Evolutionary conservation across 129 eudicot species (phyloP).

Genomic region (Chrysanthemum lavandulifolium): DNA sequence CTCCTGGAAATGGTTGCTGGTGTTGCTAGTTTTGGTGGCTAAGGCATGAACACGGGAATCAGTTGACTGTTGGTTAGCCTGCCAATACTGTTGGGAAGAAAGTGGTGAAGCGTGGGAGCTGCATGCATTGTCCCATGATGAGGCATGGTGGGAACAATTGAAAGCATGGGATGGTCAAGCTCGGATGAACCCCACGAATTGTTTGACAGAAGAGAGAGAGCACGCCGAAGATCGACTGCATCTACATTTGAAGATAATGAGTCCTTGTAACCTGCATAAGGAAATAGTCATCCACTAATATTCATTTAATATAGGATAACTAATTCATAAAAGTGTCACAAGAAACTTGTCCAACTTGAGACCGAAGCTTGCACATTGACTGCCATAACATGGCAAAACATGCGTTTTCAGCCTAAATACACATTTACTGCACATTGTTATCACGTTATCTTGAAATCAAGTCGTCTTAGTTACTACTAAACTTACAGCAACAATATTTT

Average conservation of each 20-base stretch:
- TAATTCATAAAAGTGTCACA: no score
- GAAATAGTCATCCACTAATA: background rate
- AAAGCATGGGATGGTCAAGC: constrained; percentile 30
- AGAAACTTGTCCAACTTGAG: no score
- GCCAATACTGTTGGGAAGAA: constrained; percentile 57
- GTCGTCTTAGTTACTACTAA: no score
- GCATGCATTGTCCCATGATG: constrained; percentile 15
- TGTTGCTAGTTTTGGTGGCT: background rate
- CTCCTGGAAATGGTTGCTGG: constrained; percentile 38
- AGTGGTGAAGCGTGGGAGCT: constrained; percentile 41
- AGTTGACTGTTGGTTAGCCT: constrained; percentile 38
- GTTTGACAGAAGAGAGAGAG: constrained; percentile 99
- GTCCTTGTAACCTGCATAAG: constrained; percentile 7
- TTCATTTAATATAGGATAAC: no score
- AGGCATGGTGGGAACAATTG: constrained; percentile 26
- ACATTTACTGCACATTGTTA: no score
- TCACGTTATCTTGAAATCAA: no score
- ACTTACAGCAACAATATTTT: no score
- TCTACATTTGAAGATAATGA: constrained; percentile 36
- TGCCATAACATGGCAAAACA: no score
- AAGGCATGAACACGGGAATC: constrained; percentile 27
- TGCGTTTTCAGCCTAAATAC: no score
- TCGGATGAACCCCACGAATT: constrained; percentile 50
- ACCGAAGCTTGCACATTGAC: no score
- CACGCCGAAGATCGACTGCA: constrained; percentile 66